Base-by-base conservation (phyloP, 192 early-diverging fungal genomes). In the Podila minutissima region DNA sequence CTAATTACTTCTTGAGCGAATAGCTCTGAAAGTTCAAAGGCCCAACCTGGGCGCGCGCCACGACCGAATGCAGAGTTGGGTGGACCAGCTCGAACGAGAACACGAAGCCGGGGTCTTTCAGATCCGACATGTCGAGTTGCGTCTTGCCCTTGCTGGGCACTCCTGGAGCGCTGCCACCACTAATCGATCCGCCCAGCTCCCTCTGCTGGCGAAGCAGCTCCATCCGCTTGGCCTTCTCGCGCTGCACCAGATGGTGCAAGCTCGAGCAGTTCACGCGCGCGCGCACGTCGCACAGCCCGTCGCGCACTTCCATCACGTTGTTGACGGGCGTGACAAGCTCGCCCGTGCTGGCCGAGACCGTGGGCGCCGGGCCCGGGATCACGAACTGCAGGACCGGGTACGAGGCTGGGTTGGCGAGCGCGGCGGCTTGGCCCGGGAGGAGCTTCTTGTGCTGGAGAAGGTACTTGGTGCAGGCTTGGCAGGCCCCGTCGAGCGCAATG, bases 71-170 rank as follows among this genome's bases (percentile, higher is more conserved):
- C 9, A 69, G 28, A 17, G 38, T 69, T 11, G 77, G 77, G 41
- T 81, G 77, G 48, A 81, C 22, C 53, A 81, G 51, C 31, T 65
- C 67, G 55, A 81, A 81, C 31, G 38, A 29, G 38, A 81, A 81
- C 13, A 81, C 67, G 59, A 65, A 81, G n/a, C 77, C 77, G 22
- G 77, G 77, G 28, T 81, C 77, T n/a, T 58, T 26, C 6, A 81
- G 48, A 58, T 72, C 60, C n/a, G 29, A 10, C 46, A 70, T 8
- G 5, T 70, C 63, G 35, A 71, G 4, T 2, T 49, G 17, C n/a
- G 22, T 28, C 29, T 59, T 66, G 10, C 10, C 22, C 31, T 38
- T 46, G 7, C 24, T 24, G 3, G 67, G 64, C 0, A 66, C 64
- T 5, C 64, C 66, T 0, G 64, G 26, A 6, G 32, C 15, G 13